Conservation (phyloP, 805 yeast species). For the Sugiyamaella boreocaroliniensis region DNA sequence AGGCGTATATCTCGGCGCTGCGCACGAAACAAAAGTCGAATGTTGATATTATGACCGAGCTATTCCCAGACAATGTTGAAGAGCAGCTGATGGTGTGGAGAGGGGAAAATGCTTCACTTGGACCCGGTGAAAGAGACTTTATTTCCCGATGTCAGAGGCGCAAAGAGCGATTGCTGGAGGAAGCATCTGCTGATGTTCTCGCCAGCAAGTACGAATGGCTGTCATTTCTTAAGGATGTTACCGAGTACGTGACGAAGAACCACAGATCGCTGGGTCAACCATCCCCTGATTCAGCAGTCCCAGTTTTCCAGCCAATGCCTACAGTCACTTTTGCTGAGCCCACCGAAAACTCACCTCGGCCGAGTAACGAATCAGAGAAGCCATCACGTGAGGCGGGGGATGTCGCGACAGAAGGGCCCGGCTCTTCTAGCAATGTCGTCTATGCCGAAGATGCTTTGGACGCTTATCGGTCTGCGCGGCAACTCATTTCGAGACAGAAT, state of each 20-base stretch:
- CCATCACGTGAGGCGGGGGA: background rate
- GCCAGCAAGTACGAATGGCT: conserved; percentile 80
- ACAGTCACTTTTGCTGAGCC: conserved; percentile 70
- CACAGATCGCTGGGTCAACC: conserved; percentile 13
- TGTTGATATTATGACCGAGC: conserved; percentile 61
- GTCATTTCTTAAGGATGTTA: conserved; percentile 67
- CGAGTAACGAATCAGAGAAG: background rate
- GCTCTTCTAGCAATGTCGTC: background rate
- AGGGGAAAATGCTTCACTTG: conserved; percentile 33
- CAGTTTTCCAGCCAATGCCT: background rate
- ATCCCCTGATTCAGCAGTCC: background rate
- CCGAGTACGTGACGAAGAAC: conserved; percentile 67
- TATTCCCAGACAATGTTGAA: conserved; percentile 64
- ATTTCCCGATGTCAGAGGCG: conserved; percentile 66
- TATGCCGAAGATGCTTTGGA: conserved; percentile 20
- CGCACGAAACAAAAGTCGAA: conserved; percentile 53
- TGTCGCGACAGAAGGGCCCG: background rate
- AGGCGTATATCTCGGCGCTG: conserved; percentile 85
- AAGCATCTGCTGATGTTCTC: conserved; percentile 43
- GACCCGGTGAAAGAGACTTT: conserved; percentile 78
- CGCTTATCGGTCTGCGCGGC: conserved; percentile 25
- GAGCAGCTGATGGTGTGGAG: conserved; percentile 33
- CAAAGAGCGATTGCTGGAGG: conserved; percentile 48
- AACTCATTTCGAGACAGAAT: conserved; percentile 14
- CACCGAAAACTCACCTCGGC: background rate